phyloP scores from a whole-genome alignment of 2,329 filamentous ascomycete genomes.

The Alternaria brassicicola region DNA sequence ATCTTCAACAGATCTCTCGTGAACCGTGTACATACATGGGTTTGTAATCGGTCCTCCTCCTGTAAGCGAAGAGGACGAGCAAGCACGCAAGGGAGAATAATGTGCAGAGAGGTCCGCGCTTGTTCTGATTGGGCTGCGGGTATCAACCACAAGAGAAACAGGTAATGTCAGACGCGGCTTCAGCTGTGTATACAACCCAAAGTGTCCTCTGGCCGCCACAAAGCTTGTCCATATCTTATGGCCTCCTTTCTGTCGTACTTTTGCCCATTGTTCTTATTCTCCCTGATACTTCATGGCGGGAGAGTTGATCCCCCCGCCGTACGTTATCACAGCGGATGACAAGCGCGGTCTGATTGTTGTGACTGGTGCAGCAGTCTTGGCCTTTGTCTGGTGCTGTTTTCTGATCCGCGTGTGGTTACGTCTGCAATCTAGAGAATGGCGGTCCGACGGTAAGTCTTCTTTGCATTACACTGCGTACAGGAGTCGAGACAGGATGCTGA shows the following conservation, averaged over 20 bases:
- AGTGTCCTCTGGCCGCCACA: not conserved
- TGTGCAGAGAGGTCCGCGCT: not conserved
- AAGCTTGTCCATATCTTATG: not conserved
- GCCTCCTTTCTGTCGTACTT: not conserved
- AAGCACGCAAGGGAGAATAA: not conserved
- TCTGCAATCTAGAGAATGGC: slow-evolving; percentile 38
- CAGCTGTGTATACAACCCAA: slow-evolving; percentile 2
- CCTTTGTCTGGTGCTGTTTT: slow-evolving; percentile 40
- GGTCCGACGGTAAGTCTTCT: slow-evolving; percentile 39
- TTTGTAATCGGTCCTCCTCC: not conserved
- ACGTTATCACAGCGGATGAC: slow-evolving; percentile 37
- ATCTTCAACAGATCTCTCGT: not conserved
- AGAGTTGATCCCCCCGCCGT: slow-evolving; percentile 35
- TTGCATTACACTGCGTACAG: slow-evolving; percentile 12
- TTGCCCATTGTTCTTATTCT: slow-evolving; percentile 7
- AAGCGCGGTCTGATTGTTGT: slow-evolving; percentile 45
- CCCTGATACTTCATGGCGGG: slow-evolving; percentile 23
- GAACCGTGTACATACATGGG: not conserved
- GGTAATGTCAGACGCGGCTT: not conserved
- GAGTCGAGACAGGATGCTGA: slow-evolving; percentile 22
- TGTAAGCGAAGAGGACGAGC: not conserved
- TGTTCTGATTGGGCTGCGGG: not conserved
- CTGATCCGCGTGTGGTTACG: slow-evolving; percentile 41
- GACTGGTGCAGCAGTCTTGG: slow-evolving; percentile 32
- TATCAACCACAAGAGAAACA: not conserved